Evolutionary conservation across 2,329 filamentous ascomycete species (phyloP), one percentile per base, ranked within the genome.

Genomic region (Aspergillus pseudoglaucus): DNA sequence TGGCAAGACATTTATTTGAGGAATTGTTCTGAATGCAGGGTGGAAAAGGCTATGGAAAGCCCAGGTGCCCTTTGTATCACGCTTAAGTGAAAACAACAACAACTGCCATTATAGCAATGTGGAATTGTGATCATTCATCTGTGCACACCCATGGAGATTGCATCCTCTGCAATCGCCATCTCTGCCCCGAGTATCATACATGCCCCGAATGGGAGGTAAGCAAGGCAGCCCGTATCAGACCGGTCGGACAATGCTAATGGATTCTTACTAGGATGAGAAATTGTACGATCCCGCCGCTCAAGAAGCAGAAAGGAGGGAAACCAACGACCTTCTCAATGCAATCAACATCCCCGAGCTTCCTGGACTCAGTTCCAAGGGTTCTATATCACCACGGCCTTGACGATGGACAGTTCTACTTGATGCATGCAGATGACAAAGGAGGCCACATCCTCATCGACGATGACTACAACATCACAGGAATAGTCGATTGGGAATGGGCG

Each of bases 401-500:
- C 18, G 58, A 63, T 25, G 51, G 59, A 3, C 58, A 54, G 20
- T 77, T 69, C 57, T 76, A 70, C 47, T 57, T 78, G 76, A 74
- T 5, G 52, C 68, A 75, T 53, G 56, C 64, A n/a, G 69, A 75
- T 47, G 73, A 77, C 51, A 78, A 76, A 53, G 74, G 71, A 2
- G 72, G 76, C 45, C 73, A 77, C 42, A 67, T 78, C 12, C 59
- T 78, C 1, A 68, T 70, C 1, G 69, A 78, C 48, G 63, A 73
- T 3, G 42, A 74, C 6, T 73, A 64, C 49, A 72, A 74, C 47
- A 68, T 78, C 30, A 75, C 69, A 5, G 73, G 71, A 72, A 72
- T 78, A 27, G 72, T 77, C 45, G 74, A 78, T 51, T 77, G 71
- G 72, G 67, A 74, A 49, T 72, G 63, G 64, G 62, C 66, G 18